These are phyloP conservation scores for Ophiobolus disseminans DNA, from an alignment of 2,329 filamentous ascomycete species.

Conservation along the genomic window DNA sequence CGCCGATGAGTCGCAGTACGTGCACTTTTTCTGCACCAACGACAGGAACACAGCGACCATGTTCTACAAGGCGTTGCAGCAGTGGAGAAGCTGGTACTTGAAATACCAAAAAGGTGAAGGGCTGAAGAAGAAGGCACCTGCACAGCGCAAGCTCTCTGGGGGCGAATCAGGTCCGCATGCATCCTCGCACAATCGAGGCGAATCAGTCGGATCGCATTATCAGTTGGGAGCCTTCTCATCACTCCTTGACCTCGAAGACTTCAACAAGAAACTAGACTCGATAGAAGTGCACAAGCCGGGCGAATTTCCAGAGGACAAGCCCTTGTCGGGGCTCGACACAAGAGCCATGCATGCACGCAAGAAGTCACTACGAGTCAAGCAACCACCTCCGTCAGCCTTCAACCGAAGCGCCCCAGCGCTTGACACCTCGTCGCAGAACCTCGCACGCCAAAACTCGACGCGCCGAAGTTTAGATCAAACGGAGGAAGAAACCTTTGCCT, in stretches of 20 bases:
- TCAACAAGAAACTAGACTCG: conserved; percentile 55
- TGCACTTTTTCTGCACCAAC: conserved; percentile 89
- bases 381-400: conserved; percentile 45
- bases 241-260: conserved; percentile 67
- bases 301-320: conserved; percentile 35
- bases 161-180: conserved; percentile 18
- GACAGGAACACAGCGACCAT: conserved; percentile 70
- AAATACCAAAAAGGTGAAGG: conserved; percentile 72
- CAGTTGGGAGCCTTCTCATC: conserved; percentile 72
- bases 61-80: conserved; percentile 76
- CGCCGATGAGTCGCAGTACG: conserved; percentile 80
- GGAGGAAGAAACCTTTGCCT: conserved; percentile 53
- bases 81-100: conserved; percentile 92
- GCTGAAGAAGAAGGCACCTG: conserved; percentile 48
- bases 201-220: conserved; percentile 61
- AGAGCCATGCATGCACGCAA: conserved; percentile 44
- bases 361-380: conserved; percentile 48
- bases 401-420: conserved; percentile 24
- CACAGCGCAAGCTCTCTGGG: conserved; percentile 30
- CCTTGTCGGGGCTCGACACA: conserved; percentile 32
- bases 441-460: conserved; percentile 25
- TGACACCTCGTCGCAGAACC: conserved; percentile 22
- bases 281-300: conserved; percentile 32
- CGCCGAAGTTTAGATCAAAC: conserved; percentile 31
- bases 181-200: conserved; percentile 36